Base-by-base conservation (phyloP, 176 grass and related monocot species). In the Thinopyrum elongatum region DNA sequence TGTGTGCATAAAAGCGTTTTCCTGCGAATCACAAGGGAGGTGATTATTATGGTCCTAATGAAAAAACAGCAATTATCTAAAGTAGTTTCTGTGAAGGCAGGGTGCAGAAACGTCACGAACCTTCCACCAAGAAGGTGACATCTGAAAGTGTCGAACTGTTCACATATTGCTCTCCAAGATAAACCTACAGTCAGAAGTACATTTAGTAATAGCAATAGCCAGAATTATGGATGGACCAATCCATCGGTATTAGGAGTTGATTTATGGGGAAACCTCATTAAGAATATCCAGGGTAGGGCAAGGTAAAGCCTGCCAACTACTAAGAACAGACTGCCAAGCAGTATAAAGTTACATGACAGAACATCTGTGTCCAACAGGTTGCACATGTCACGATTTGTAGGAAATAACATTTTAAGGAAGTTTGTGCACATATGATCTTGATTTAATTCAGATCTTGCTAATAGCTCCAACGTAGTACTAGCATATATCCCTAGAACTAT, bases 111-210 rank as follows among this genome's bases (percentile, higher is more conserved):
- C 64, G 79, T 22, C 27, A 79, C 88, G 27, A 83, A 97, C 97
- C 97, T 99, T 99, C 97, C 65, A 99, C 97, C 77, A 99, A 93
- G 76, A 99, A 99, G 63, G 83, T 99, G 75, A 99, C 97, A 78
- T 99, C 97, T 79, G 97, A 93, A 77, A 99, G 92, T 85, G 94
- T 99, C 57, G 92, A 85, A 83, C 87, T 97, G 87, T 99, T 99
- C 76, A 99, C 97, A 47, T 94, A 99, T 86, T 94, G 97, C 80
- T 99, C 92, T 0, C 97, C 97, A 77, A 99, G 90, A 92, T 99
- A 99, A 74, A 99, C 92, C 97, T 99, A 80, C 80, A 86, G 85
- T 19, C 41, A 10, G 53, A 84, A 84, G 44, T 67, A 60, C 4
- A 72, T 41, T 88, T 39, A 76, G 44, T 47, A 57, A 59, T 61